These are phyloP conservation scores for Passiflora organensis DNA, from an alignment of 345 rosid genomes.

Conservation along the genomic window DNA sequence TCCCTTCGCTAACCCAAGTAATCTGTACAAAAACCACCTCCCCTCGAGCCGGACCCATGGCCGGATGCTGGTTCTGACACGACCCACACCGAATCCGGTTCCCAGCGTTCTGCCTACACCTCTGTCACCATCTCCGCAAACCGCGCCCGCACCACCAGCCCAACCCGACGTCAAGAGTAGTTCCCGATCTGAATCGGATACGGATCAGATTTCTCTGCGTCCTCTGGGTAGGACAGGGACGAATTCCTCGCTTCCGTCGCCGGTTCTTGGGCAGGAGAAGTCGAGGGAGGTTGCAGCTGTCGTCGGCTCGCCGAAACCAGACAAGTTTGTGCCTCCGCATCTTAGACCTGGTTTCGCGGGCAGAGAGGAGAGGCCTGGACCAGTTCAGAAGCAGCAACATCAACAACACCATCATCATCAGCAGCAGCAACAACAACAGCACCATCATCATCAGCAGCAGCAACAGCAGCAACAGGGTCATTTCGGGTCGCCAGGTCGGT, in stretches of 20 bases:
- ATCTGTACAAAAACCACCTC: constrained; percentile 23
- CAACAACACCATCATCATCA: constrained; percentile 27
- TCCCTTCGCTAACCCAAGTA: not conserved
- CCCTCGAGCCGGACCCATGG: constrained; percentile 44
- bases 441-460: constrained; percentile 34
- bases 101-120: constrained; percentile 17
- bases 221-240: constrained; percentile 19
- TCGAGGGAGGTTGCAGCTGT: constrained; percentile 1
- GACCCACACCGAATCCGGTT: constrained; percentile 51
- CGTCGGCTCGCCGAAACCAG: constrained; percentile 35
- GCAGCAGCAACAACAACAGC: constrained; percentile 11
- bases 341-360: constrained; percentile 80
- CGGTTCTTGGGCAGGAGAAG: constrained; percentile 9
- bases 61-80: constrained; percentile 88
- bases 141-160: constrained; percentile 2
- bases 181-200: constrained; percentile 1
- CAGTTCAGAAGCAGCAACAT: constrained; percentile 18
- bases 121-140: constrained; percentile 16
- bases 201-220: constrained; percentile 17
- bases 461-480: constrained; percentile 17
- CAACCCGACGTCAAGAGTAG: not conserved
- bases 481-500: constrained; percentile 32
- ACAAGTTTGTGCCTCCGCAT: constrained; percentile 84
- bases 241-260: not conserved
- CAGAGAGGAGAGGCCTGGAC: constrained; percentile 50